Evolutionary conservation across 2,329 filamentous ascomycete species (phyloP), one percentile per base, ranked within the genome.

Genomic region (Fusarium mangiferae): DNA sequence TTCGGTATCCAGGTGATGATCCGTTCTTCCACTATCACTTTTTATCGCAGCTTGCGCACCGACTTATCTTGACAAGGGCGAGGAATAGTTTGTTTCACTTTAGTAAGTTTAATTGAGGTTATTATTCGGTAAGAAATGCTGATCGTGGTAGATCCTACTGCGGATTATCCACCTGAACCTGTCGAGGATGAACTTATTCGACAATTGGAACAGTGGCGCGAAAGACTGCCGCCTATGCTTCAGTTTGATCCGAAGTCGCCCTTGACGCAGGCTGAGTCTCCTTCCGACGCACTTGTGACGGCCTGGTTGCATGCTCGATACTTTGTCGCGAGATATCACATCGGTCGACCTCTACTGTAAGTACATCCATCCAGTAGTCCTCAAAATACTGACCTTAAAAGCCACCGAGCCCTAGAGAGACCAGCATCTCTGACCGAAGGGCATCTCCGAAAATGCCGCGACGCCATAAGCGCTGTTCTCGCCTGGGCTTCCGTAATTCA

Each of bases 11-110:
- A 0, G 72, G 72, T 1, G 72, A 74, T n/a, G 72, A 74, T 8
- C 72, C 72, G 1, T 74, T 74, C 10, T 74, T 75, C 1, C 72
- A 74, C 1, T 74, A 74, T 20, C 72, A 74, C 4, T 74, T 74
- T 13, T 12, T 74, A 8, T 74, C 72, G 0, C 72, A 74, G 55
- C 72, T 74, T n/a, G 72, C 72, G 0, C 72, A 74, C n/a, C 60
- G 72, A 0, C 28, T 74, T 5, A 75, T 74, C 14, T 18, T 74
- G 7, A 74, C 72, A 0, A 64, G 72, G 24, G 72, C 72, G 3
- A 60, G 72, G 0, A 75, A 74, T 13, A 74, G 64, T 6, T 17
- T 74, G 0, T 74, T 74, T 0, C 68, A 73, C 20, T 75, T 68
- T 14, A 74, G 72, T 74, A 22, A 28, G 72, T 45, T 3, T 4